Conservation (phyloP, 352 stramenopile genomes). For the Thraustotheca clavata region DNA sequence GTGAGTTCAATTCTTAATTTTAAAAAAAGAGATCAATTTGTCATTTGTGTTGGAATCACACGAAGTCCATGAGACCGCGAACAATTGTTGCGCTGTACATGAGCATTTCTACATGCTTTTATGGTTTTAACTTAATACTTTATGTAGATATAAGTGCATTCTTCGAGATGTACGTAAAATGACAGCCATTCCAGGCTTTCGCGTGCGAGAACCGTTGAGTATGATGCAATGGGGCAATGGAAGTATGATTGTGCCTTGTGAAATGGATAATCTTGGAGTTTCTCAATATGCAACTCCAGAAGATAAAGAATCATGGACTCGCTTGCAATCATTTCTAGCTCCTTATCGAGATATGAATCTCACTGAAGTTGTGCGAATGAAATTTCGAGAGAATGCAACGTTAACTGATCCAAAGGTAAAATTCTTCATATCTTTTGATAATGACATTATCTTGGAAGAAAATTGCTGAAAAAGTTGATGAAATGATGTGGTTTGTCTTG, state of each 20-base stretch:
- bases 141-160: constrained; percentile 52
- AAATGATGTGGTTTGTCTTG: constrained; percentile 44
- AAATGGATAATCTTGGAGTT: neutral
- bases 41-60: too few relatives aligned
- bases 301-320: constrained; percentile 25
- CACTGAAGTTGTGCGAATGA: constrained; percentile 29
- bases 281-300: constrained; percentile 1
- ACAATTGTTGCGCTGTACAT: constrained; percentile 7
- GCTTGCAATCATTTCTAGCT: constrained; percentile 36
- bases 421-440: neutral
- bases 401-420: constrained; percentile 35
- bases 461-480: constrained; percentile 45
- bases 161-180: constrained; percentile 50
- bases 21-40: too few relatives aligned
- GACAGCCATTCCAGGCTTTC: constrained; percentile 48
- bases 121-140: neutral
- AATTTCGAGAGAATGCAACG: constrained; percentile 36
- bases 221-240: constrained; percentile 53
- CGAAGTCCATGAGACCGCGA: neutral
- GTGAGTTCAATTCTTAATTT: too few relatives aligned
- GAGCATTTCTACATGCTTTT: neutral
- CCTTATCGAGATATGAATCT: constrained; percentile 26
- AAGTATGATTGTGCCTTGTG: constrained; percentile 31
- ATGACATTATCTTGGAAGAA: constrained; percentile 23
- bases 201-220: constrained; percentile 39